Evolutionary conservation across 805 yeast genomes (phyloP).

Genomic region (Saturnispora galanensis): DNA sequence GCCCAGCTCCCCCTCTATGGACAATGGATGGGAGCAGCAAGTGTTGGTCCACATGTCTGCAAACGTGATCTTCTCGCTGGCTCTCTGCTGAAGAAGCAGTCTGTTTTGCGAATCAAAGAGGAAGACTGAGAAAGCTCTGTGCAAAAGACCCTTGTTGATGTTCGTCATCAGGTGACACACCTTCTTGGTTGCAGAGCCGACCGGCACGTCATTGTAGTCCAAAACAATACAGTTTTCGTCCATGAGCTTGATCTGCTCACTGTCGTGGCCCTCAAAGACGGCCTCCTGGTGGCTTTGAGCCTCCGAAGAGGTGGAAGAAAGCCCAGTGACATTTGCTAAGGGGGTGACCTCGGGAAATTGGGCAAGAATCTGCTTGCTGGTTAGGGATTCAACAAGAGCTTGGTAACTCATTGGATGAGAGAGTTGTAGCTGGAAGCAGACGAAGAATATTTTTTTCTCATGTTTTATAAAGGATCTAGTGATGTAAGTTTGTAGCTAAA

Average conservation of each 20-base stretch:
- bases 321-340: constrained; percentile 48
- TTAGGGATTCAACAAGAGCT: constrained; percentile 43
- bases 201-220: constrained; percentile 76
- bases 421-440: no score
- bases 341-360: constrained; percentile 65
- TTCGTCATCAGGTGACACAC: constrained; percentile 81
- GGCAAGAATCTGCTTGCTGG: constrained; percentile 39
- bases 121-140: constrained; percentile 95
- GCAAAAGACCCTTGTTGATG: constrained; percentile 77
- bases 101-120: constrained; percentile 69
- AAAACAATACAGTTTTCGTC: constrained; percentile 92
- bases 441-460: no score
- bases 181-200: constrained; percentile 93
- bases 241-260: constrained; percentile 91
- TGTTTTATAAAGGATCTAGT: no score
- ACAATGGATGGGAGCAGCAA: constrained; percentile 96
- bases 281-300: constrained; percentile 24
- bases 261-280: constrained; percentile 80
- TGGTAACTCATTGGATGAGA: constrained; percentile 27
- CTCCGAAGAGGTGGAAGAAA: constrained; percentile 33
- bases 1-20: constrained; percentile 76
- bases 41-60: constrained; percentile 98
- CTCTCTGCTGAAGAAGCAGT: constrained; percentile 87
- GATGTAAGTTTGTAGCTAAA: neutral
- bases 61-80: constrained; percentile 92